Evolutionary conservation across 2,329 filamentous ascomycete species (phyloP), one percentile per base, ranked within the genome.

Genomic region (Biscogniauxia marginata): DNA sequence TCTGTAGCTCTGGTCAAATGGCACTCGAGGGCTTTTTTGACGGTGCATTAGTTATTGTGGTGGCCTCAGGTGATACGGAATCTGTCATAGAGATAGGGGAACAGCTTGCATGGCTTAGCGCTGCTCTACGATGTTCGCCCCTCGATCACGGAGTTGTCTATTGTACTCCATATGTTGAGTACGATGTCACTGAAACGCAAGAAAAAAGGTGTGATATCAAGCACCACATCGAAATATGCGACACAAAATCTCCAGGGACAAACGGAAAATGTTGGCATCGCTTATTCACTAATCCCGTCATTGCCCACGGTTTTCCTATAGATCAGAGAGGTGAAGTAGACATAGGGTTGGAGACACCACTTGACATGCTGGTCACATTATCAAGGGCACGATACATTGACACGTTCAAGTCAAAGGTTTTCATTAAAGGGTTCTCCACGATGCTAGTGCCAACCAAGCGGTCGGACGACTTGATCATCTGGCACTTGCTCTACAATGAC

Each of bases 381-480:
- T 58, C 55, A 2, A 45, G 59, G 1, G 48, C 67, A 8, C 39
- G 50, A 2, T 54, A 59, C 4, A 52, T 70, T 8, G 60, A 57
- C 23, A 49, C 8, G 0, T 74, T 74, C 51, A 43, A 59, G n/a
- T 65, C 57, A 0, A 64, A 63, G 6, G 21, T 65, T 1, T 63
- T 69, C 44, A 55, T 75, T 19, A 75, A 75, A 53, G 72, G 73
- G 0, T 74, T 71, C 48, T 70, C 69, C 4, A 64, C 68, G 0
- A 68, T 75, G 61, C 52, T 75, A 8, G 51, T 71, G 2, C 62
- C 69, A 7, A 66, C 63, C 1, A 53, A 59, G 30, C 52, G 50
- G 21, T 30, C 48, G 2, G 55, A 51, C 18, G 53, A 65, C 13
- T 21, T 66, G 3, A 16, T 71, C 6, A 8, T 68, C 20, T 76